Evolutionary conservation across 129 eudicot genomes (phyloP).

Genomic region (Dittrichia graveolens): DNA sequence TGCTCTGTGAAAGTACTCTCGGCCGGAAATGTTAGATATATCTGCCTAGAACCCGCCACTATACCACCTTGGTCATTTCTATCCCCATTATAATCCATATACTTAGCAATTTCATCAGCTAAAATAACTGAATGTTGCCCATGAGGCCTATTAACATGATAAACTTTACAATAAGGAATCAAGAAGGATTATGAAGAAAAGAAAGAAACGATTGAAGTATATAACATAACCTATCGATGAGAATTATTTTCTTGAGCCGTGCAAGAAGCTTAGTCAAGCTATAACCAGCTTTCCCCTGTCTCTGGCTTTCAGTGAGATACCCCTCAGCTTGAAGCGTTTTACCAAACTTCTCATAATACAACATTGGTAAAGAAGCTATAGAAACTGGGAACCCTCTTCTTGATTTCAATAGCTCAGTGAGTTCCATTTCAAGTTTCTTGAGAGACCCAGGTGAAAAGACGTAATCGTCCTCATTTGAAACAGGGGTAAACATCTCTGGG

Average conservation of each 20-base stretch:
- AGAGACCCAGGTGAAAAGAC: slow-evolving; percentile 49
- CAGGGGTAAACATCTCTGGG: slow-evolving; percentile 34
- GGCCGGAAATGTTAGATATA: slow-evolving; percentile 43
- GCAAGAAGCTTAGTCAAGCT: slow-evolving; percentile 94
- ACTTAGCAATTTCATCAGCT: slow-evolving; percentile 36
- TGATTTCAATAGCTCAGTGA: slow-evolving; percentile 54
- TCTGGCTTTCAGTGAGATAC: slow-evolving; percentile 89
- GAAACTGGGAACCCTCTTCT: slow-evolving; percentile 63
- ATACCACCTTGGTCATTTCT: slow-evolving; percentile 45
- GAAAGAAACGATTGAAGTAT: neutral
- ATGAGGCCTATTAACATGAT: slow-evolving; percentile 41
- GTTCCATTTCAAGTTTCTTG: slow-evolving; percentile 61
- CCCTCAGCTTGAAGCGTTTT: slow-evolving; percentile 77
- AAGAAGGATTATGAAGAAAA: neutral
- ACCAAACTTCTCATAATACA: slow-evolving; percentile 57
- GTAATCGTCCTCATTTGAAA: slow-evolving; percentile 39
- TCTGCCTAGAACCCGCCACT: slow-evolving; percentile 43
- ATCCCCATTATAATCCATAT: slow-evolving; percentile 36
- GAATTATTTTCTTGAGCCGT: slow-evolving; percentile 61
- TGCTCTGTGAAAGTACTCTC: slow-evolving; percentile 41
- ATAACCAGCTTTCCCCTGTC: slow-evolving; percentile 92
- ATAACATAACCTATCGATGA: slow-evolving; percentile 65
- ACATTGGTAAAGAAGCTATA: slow-evolving; percentile 54
- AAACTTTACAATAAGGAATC: slow-evolving; percentile 10
- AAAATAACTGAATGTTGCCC: slow-evolving; percentile 43